These are phyloP conservation scores for Pelargonium cotyledonis DNA, from an alignment of 441 rosid species.

Conservation along the genomic window DNA sequence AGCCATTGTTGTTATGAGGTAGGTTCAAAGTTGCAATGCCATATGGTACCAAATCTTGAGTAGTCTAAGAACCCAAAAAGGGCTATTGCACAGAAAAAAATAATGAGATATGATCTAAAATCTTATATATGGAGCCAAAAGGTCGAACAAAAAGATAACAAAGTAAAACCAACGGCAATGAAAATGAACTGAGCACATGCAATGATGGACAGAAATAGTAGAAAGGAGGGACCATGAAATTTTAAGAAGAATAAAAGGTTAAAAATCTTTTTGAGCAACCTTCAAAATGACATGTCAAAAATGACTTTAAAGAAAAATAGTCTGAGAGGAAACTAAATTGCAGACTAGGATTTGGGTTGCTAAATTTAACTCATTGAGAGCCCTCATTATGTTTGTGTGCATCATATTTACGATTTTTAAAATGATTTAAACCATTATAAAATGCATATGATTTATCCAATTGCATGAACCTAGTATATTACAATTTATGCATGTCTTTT, in stretches of 20 bases:
- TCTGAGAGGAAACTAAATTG: not conserved
- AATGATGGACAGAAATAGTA: not conserved
- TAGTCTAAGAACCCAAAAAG: not conserved
- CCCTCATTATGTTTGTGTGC: not conserved
- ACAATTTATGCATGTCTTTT: slow-evolving; percentile 10
- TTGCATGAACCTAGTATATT: slow-evolving; percentile 13
- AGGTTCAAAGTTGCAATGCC: not conserved
- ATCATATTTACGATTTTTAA: not conserved
- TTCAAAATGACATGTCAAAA: not conserved
- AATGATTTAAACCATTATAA: not conserved
- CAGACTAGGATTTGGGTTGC: not conserved
- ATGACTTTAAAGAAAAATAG: not conserved
- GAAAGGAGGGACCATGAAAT: not conserved
- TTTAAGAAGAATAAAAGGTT: not conserved
- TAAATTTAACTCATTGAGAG: not conserved
- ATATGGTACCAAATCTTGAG: not conserved
- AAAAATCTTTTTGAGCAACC: not conserved
- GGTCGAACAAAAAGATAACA: not conserved
- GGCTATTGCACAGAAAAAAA: not conserved
- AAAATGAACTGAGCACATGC: not conserved
- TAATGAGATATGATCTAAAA: not conserved
- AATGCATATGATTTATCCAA: not conserved
- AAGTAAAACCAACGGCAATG: not conserved
- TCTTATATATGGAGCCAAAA: slow-evolving; percentile 1
- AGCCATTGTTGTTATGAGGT: not conserved